Conservation (phyloP, 768 basidiomycete species). For the Collybia sp. region DNA sequence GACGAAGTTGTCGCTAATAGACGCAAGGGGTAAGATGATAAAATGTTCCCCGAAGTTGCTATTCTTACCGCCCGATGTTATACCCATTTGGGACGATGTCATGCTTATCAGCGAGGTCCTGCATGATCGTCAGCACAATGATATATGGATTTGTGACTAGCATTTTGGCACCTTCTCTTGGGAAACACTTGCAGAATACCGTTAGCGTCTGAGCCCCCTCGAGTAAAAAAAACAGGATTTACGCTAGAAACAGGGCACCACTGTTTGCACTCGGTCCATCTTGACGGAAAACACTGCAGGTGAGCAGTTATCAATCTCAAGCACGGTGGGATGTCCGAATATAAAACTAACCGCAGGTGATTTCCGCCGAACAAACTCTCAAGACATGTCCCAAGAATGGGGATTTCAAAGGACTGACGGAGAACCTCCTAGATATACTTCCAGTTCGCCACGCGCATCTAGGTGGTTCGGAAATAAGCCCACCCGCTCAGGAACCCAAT, state of each 20-base stretch:
- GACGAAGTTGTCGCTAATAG: constrained; percentile 27
- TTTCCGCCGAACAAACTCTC: constrained; percentile 68
- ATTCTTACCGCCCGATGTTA: constrained; percentile 16
- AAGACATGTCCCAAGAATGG: constrained; percentile 63
- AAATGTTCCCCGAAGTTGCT: background rate
- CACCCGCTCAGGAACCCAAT: constrained; percentile 36
- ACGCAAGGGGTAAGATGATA: background rate
- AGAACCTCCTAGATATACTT: constrained; percentile 52
- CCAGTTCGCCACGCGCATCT: background rate
- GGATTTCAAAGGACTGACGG: constrained; percentile 62
- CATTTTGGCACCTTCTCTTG: constrained; percentile 5
- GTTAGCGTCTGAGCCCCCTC: background rate
- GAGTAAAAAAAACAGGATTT: background rate
- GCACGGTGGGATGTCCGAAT: no score
- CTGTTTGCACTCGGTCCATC: constrained; percentile 17
- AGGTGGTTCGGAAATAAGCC: background rate
- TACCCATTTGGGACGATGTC: constrained; percentile 16
- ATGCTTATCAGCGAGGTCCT: constrained; percentile 13
- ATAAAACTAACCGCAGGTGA: constrained; percentile 48
- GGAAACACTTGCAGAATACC: background rate
- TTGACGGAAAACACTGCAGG: constrained; percentile 13
- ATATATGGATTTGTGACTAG: background rate
- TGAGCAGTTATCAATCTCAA: background rate
- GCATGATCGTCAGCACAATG: background rate
- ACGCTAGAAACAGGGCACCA: constrained; percentile 17